These are phyloP conservation scores for Miscanthus lutarioriparius DNA, from an alignment of 176 grass and related monocot genomes.

Conservation along the genomic window DNA sequence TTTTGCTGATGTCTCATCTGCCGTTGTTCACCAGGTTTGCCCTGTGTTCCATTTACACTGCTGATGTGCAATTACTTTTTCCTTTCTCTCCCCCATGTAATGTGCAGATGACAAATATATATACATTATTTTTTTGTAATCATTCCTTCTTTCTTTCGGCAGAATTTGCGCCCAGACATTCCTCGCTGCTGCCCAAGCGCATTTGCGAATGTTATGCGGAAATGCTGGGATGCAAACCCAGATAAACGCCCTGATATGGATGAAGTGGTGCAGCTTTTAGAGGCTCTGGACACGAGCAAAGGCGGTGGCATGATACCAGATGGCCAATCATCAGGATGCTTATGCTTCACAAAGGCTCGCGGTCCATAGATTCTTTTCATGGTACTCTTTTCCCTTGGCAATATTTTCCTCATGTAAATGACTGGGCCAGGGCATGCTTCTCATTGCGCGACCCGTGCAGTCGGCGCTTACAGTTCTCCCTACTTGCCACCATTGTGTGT, in stretches of 20 bases:
- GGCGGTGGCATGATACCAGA: constrained; percentile 84
- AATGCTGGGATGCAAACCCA: constrained; percentile 79
- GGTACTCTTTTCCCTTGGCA: not conserved
- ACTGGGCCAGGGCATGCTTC: constrained; percentile 4
- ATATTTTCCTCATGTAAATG: constrained; percentile 23
- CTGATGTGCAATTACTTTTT: not conserved
- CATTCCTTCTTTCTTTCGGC: not conserved
- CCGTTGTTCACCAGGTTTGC: constrained; percentile 78
- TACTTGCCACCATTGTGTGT: not conserved
- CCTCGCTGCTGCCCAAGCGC: constrained; percentile 73
- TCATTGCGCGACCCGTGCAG: constrained; percentile 2
- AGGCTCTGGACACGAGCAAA: constrained; percentile 70
- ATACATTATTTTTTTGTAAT: not conserved
- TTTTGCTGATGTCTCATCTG: constrained; percentile 77
- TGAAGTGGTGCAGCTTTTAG: constrained; percentile 73
- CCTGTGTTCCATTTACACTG: not conserved
- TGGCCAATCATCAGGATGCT: constrained; percentile 55
- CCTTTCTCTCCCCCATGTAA: not conserved
- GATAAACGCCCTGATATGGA: constrained; percentile 86
- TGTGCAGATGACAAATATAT: not conserved
- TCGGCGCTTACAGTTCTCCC: constrained; percentile 4
- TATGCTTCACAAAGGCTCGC: constrained; percentile 63
- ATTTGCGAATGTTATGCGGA: constrained; percentile 73
- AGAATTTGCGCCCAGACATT: constrained; percentile 83
- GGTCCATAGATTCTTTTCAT: constrained; percentile 45